These are phyloP conservation scores for Microstroma glucosiphilum DNA, from an alignment of 1,284 basidiomycete genomes.

Conservation along the genomic window DNA sequence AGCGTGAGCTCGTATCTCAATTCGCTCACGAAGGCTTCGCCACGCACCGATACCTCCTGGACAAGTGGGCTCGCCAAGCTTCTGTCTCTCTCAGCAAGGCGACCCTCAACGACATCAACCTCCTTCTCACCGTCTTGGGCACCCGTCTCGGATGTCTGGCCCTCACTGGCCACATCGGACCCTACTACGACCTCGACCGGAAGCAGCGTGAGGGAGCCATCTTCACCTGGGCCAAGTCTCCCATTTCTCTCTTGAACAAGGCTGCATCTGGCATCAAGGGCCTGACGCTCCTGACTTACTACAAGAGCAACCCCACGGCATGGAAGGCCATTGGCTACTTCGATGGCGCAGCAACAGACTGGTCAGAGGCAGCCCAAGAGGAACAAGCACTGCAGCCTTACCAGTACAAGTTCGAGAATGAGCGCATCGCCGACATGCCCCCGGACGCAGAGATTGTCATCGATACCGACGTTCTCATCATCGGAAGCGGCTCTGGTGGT, in stretches of 20 bases:
- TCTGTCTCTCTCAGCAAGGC: constrained; percentile 28
- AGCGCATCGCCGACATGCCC: constrained; percentile 27
- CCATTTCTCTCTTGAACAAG: constrained; percentile 38
- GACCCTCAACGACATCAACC: constrained; percentile 28
- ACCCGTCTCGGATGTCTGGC: constrained; percentile 40
- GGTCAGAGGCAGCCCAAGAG: constrained; percentile 25
- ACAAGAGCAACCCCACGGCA: constrained; percentile 36
- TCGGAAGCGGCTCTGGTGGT: constrained; percentile 55
- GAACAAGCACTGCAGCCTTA: constrained; percentile 19
- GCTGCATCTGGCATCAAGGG: constrained; percentile 39
- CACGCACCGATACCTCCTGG: constrained; percentile 31
- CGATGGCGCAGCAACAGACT: constrained; percentile 34
- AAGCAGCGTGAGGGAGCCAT: constrained; percentile 25
- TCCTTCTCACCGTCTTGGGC: constrained; percentile 35
- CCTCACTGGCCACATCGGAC: constrained; percentile 39
- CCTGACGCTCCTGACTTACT: constrained; percentile 38
- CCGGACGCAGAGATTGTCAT: constrained; percentile 30
- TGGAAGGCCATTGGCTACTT: constrained; percentile 47
- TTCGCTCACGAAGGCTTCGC: constrained; percentile 38
- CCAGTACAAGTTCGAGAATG: constrained; percentile 45
- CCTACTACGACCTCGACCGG: constrained; percentile 34
- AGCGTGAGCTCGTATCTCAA: constrained; percentile 29
- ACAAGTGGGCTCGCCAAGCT: constrained; percentile 36
- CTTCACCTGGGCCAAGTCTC: constrained; percentile 31
- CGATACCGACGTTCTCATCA: constrained; percentile 48